Conservation (phyloP, 2,329 filamentous ascomycete species). For the Dactylellina haptotyla region DNA sequence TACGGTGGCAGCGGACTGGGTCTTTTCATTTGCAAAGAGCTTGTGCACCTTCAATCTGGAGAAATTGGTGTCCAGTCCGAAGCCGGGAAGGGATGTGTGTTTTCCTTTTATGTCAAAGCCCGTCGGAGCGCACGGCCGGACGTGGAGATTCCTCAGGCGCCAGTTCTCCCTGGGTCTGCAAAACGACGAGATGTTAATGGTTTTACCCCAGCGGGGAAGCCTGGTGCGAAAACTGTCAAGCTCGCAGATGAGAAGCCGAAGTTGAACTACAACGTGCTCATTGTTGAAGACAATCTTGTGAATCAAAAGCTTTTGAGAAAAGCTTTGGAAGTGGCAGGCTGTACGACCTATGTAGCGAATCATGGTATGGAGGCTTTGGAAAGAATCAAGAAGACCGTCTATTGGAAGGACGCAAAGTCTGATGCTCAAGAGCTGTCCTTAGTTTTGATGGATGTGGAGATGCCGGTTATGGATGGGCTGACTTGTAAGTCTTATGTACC, state of each 20-base stretch:
- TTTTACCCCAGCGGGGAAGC: slow-evolving; percentile 1
- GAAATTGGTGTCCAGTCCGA: slow-evolving; percentile 78
- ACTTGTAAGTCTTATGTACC: slow-evolving; percentile 60
- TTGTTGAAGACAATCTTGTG: slow-evolving; percentile 64
- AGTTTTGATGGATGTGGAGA: slow-evolving; percentile 62
- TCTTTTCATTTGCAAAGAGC: slow-evolving; percentile 78
- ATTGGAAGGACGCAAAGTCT: slow-evolving; percentile 58
- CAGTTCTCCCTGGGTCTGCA: slow-evolving; percentile 22
- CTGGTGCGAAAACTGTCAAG: background rate
- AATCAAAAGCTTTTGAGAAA: slow-evolving; percentile 62
- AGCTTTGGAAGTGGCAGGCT: slow-evolving; percentile 62
- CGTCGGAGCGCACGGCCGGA: slow-evolving; percentile 67
- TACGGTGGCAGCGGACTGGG: slow-evolving; percentile 77
- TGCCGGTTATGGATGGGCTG: slow-evolving; percentile 66
- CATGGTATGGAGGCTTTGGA: slow-evolving; percentile 73
- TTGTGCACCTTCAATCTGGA: slow-evolving; percentile 80
- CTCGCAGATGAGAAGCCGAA: slow-evolving; percentile 15
- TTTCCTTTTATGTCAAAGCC: slow-evolving; percentile 79
- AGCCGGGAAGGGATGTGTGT: slow-evolving; percentile 76
- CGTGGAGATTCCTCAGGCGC: slow-evolving; percentile 40
- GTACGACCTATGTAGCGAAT: slow-evolving; percentile 72
- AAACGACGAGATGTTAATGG: slow-evolving; percentile 10
- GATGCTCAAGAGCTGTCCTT: slow-evolving; percentile 39
- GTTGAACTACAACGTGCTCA: slow-evolving; percentile 59
- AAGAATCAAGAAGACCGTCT: slow-evolving; percentile 68